Evolutionary conservation across 176 grass and related monocot genomes (phyloP).

Genomic region (sorghum (Sorghum bicolor)): DNA sequence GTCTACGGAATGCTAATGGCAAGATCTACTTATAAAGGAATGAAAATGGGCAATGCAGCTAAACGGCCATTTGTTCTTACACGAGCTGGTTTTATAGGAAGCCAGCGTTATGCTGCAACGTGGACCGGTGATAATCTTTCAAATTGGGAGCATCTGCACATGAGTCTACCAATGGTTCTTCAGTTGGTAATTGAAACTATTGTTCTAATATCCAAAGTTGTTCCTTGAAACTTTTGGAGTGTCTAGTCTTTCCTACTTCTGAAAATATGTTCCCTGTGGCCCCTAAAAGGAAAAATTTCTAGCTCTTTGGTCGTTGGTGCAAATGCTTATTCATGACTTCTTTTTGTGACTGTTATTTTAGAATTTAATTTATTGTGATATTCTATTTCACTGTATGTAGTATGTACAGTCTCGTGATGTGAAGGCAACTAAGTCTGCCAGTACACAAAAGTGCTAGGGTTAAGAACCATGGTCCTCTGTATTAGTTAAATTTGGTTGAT

Average conservation of each 20-base stretch:
- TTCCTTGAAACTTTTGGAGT: not conserved
- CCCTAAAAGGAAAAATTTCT: not conserved
- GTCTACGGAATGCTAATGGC: constrained; percentile 97
- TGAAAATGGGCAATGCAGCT: constrained; percentile 57
- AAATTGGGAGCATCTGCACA: constrained; percentile 95
- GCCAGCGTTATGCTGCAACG: constrained; percentile 90
- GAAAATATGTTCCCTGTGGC: not conserved
- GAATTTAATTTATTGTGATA: not conserved
- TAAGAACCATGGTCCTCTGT: not conserved
- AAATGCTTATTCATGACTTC: not conserved
- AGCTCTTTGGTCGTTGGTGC: not conserved
- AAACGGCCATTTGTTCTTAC: constrained; percentile 95
- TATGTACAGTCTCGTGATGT: not conserved
- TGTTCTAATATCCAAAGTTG: constrained; percentile 1
- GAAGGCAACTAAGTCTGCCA: not conserved
- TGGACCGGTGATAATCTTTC: constrained; percentile 96
- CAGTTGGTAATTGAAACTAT: constrained; percentile 70
- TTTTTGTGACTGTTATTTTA: not conserved
- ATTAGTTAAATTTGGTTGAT: not conserved
- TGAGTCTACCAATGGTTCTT: constrained; percentile 95
- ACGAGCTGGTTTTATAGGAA: constrained; percentile 93
- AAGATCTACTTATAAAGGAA: constrained; percentile 88
- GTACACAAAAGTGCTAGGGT: not conserved
- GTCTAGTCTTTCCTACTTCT: not conserved
- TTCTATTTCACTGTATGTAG: not conserved